Evolutionary conservation across 139 green algal genomes (phyloP), one percentile per base, ranked within the genome.

Genomic region (Chlorella ohadii): DNA sequence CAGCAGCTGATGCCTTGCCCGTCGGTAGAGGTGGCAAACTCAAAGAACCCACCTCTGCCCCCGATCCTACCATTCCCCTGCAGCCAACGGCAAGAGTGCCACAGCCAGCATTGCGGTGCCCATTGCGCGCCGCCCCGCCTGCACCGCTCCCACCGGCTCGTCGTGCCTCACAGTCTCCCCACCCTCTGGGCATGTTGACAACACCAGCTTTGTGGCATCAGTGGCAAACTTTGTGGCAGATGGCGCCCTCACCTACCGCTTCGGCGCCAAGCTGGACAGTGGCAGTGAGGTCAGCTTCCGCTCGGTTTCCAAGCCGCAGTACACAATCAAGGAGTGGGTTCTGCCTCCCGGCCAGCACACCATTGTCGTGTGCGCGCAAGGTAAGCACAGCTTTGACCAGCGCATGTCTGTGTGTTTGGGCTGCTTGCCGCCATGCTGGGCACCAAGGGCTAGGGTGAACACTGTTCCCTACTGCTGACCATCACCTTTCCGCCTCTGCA

Each of bases 51-150:
- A n/a, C n/a, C n/a, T n/a, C n/a, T n/a, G n/a, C n/a, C n/a, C n/a
- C n/a, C n/a, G n/a, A n/a, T n/a, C n/a, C n/a, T n/a, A n/a, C n/a
- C n/a, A n/a, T n/a, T n/a, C n/a, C n/a, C n/a, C n/a, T 22, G 68
- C 68, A 55, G 68, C 51, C 51, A 59, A 20, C 4, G 36, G 68
- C 68, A 55, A 55, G 36, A 51, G 19, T 3, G 68, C 68, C 36
- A 75, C 68, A 9, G 36, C 68, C 38, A 75, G 68, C 68, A 55
- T 78, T 41, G 12, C 71, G 1, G 71, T 78, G 41, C 41, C 39
- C 71, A 38, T 78, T 38, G 71, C 71, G 34, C 71, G 71, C 27
- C 71, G 71, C 41, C 71, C 71, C 41, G 71, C 71, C 41, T 78
- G 71, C 41, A 38, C 41, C 15, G 71, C 70, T 1, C 6, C 39